Evolutionary conservation across 345 rosid genomes (phyloP).

Genomic region (Camelina hispida): DNA sequence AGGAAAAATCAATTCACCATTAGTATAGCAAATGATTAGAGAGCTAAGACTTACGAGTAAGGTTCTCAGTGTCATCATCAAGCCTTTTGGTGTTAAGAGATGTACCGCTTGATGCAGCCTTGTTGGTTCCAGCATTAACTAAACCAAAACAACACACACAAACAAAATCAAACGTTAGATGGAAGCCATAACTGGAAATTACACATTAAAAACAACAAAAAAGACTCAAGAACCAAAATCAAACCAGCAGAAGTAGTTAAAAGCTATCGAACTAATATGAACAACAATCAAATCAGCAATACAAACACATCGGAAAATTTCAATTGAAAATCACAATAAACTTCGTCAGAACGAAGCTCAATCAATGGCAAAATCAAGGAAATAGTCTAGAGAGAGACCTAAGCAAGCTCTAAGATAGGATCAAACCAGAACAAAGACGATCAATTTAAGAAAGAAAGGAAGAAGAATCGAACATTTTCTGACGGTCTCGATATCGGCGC

Average conservation of each 20-base stretch:
- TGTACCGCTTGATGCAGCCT: constrained; percentile 91
- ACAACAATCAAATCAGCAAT: not conserved
- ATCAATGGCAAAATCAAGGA: constrained; percentile 21
- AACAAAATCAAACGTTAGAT: constrained; percentile 12
- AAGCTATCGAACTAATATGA: not conserved
- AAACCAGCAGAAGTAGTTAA: not conserved
- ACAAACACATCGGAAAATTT: not conserved
- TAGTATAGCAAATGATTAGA: not conserved
- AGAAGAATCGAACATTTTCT: constrained; percentile 59
- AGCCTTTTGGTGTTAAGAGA: constrained; percentile 91
- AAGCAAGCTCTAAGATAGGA: not conserved
- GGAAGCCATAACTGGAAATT: not conserved
- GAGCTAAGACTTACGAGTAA: constrained; percentile 68
- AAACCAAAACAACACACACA: constrained; percentile 32
- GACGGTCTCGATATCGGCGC: constrained; percentile 77
- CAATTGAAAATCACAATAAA: no score
- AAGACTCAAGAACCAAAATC: not conserved
- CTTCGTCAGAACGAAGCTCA: no score
- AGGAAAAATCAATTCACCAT: not conserved
- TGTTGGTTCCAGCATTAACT: constrained; percentile 91
- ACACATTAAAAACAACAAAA: not conserved
- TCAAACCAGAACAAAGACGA: not conserved
- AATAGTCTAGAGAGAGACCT: constrained; percentile 11
- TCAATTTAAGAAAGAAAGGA: not conserved
- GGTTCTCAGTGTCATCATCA: constrained; percentile 93